Percentiles rank a stretch among this genome's conserved stretches.
Conservation (phyloP, 1,284 basidiomycete genomes). For the Fomitopsis schrenkii region DNA sequence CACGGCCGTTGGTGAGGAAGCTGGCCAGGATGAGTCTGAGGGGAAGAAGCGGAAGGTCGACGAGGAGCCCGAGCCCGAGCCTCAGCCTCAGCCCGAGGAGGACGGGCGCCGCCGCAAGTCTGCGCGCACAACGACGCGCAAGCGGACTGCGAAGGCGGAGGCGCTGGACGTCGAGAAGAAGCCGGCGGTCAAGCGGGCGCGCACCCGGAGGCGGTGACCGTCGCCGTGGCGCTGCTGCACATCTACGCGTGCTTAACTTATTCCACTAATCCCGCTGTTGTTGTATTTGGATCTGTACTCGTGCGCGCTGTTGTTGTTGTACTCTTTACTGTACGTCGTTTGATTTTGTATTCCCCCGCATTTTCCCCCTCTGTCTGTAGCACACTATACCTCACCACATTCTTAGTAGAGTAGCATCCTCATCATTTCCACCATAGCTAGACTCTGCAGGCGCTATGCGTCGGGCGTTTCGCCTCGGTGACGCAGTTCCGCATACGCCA, state of each 20-base stretch:
- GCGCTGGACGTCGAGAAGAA: not conserved
- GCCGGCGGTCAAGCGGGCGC: not conserved
- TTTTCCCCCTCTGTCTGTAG: not conserved
- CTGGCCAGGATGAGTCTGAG: not conserved
- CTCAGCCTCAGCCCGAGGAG: not conserved
- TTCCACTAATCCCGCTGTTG: not conserved
- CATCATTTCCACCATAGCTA: no score
- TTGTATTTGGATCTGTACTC: not conserved
- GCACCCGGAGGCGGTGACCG: not conserved
- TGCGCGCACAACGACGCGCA: not conserved
- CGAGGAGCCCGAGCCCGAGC: not conserved
- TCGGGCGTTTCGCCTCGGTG: no score
- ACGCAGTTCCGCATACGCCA: no score
- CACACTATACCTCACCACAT: not conserved
- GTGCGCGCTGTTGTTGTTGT: not conserved
- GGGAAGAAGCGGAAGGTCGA: constrained; percentile 1
- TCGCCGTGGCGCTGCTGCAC: not conserved
- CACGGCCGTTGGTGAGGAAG: not conserved
- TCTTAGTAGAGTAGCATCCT: not conserved
- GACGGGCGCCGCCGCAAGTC: not conserved
- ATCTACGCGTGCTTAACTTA: not conserved
- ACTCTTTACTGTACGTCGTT: not conserved
- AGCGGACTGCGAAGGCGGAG: not conserved
- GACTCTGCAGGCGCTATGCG: no score
- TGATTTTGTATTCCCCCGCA: not conserved